phyloP scores from a whole-genome alignment of 164 flowering plant species.

The Santalum album region DNA sequence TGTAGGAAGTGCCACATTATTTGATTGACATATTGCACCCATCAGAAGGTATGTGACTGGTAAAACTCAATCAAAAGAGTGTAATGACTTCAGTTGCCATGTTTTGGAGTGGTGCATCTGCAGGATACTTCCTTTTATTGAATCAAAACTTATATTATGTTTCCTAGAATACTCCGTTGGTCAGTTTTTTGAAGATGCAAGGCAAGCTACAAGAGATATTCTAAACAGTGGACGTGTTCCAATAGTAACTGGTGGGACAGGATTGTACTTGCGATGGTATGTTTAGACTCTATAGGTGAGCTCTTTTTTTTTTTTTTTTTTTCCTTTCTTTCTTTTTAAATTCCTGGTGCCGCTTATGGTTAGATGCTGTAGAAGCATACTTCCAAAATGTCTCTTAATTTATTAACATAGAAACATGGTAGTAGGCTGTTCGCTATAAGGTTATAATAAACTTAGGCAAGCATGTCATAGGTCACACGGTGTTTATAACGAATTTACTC shows the following conservation, averaged over 20 bases:
- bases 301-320: neutral
- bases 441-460: too few species aligned
- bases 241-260: slow-evolving; percentile 87
- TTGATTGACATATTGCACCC: slow-evolving; percentile 81
- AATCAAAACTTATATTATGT: neutral
- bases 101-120: too few species aligned
- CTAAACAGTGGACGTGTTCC: slow-evolving; percentile 70
- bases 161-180: slow-evolving; percentile 87
- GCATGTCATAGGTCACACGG: too few species aligned
- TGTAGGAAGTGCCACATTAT: slow-evolving; percentile 92
- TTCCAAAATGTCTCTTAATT: neutral
- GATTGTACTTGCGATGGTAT: slow-evolving; percentile 90
- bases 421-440: too few species aligned
- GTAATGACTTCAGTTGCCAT: too few species aligned
- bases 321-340: neutral
- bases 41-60: slow-evolving; percentile 53
- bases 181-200: slow-evolving; percentile 79
- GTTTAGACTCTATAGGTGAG: slow-evolving; percentile 7
- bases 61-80: neutral
- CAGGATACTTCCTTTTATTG: too few species aligned
- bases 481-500: too few species aligned
- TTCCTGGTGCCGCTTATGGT: too few species aligned
- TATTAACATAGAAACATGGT: neutral
- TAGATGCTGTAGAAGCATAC: neutral
- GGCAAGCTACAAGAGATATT: slow-evolving; percentile 63